phyloP scores from a whole-genome alignment of 495 filamentous ascomycete genomes.

The Aspergillus olivimuriae region DNA sequence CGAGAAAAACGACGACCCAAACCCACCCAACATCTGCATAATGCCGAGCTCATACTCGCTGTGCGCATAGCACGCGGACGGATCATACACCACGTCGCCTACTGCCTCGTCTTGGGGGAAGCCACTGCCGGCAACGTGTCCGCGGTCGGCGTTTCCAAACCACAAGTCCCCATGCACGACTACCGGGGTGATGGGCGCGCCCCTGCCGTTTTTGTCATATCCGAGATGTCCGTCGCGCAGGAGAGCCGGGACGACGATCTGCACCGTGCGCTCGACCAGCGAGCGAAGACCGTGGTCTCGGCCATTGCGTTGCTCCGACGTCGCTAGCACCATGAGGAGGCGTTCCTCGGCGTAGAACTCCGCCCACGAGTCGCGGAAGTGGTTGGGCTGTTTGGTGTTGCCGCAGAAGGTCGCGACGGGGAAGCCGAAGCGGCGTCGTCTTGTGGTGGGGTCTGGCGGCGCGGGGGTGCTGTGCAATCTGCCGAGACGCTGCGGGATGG shows the following conservation, averaged over 20 bases:
- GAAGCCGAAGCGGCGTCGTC: slow-evolving; percentile 67
- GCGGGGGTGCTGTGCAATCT: slow-evolving; percentile 73
- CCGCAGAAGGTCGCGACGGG: slow-evolving; percentile 81
- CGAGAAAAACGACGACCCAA: slow-evolving; percentile 61
- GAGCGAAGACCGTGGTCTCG: slow-evolving; percentile 51
- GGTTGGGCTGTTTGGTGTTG: slow-evolving; percentile 72
- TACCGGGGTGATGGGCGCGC: slow-evolving; percentile 57
- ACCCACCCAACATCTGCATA: slow-evolving; percentile 95
- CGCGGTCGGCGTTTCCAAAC: slow-evolving; percentile 76
- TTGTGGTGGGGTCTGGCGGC: slow-evolving; percentile 46
- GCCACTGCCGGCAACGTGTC: slow-evolving; percentile 48
- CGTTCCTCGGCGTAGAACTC: slow-evolving; percentile 77
- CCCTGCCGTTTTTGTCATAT: slow-evolving; percentile 35
- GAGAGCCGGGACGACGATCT: slow-evolving; percentile 62
- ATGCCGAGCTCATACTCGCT: slow-evolving; percentile 87
- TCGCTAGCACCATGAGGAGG: slow-evolving; percentile 54
- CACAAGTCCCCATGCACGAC: slow-evolving; percentile 88
- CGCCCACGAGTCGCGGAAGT: slow-evolving; percentile 62
- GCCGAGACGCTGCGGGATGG: slow-evolving; percentile 69
- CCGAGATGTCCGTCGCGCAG: slow-evolving; percentile 62
- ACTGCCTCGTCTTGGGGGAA: slow-evolving; percentile 31
- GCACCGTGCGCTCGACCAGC: slow-evolving; percentile 56
- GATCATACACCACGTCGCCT: slow-evolving; percentile 82
- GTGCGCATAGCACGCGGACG: slow-evolving; percentile 74
- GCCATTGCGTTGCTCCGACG: slow-evolving; percentile 56